Conservation (phyloP, 768 basidiomycete genomes). For the Rhodotorula babjevae region DNA sequence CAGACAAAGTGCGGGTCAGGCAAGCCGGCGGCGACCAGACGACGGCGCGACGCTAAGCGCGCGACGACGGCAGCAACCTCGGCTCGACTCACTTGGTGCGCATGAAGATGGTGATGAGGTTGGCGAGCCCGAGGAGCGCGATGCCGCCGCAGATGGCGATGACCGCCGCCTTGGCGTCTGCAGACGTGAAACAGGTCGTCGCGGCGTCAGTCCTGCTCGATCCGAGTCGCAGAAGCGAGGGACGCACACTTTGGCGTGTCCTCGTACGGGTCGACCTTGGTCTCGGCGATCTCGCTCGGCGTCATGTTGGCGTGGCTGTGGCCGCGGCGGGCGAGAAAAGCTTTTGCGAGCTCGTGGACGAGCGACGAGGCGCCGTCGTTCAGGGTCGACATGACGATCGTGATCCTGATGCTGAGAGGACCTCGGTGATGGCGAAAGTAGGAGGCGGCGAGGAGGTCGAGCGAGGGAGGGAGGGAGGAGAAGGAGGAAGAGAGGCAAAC, state of each 20-base stretch:
- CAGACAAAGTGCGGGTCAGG: no score
- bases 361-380: background rate
- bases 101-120: background rate
- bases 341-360: background rate
- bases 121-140: slow-evolving; percentile 25
- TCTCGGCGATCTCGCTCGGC: slow-evolving; percentile 30
- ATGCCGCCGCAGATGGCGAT: slow-evolving; percentile 29
- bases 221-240: background rate
- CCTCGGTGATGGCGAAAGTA: background rate
- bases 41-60: background rate
- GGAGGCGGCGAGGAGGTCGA: background rate
- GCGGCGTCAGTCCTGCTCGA: background rate
- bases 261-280: slow-evolving; percentile 34
- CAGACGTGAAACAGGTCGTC: background rate
- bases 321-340: background rate
- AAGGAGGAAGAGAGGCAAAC: slow-evolving; percentile 1
- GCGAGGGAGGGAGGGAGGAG: background rate
- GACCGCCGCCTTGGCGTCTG: slow-evolving; percentile 19
- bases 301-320: slow-evolving; percentile 13
- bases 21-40: background rate
- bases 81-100: slow-evolving; percentile 6
- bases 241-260: slow-evolving; percentile 29
- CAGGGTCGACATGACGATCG: background rate
- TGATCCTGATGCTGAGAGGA: no score
- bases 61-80: no score